Conservation (phyloP, 148 eudicot genomes). For the Vaccinium myrtillus region DNA sequence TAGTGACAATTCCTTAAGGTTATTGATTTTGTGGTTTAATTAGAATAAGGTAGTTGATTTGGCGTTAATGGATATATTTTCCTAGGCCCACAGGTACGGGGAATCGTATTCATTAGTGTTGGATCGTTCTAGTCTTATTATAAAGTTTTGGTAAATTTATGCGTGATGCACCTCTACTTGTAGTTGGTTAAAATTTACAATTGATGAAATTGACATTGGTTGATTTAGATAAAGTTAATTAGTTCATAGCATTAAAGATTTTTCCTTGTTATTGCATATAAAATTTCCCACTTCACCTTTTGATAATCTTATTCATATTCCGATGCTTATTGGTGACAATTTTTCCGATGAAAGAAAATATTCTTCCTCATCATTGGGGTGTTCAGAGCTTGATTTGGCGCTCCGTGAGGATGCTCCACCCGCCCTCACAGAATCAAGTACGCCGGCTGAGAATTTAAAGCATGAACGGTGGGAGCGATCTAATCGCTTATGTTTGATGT, state of each 20-base stretch:
- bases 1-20: background rate
- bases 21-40: background rate
- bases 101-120: background rate
- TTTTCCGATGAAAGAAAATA: background rate
- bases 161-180: too few species aligned
- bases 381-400: background rate
- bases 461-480: background rate
- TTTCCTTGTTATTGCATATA: background rate
- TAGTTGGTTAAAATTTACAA: too few species aligned
- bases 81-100: background rate
- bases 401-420: background rate
- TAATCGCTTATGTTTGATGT: background rate
- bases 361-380: background rate
- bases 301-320: background rate
- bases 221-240: background rate
- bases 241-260: background rate
- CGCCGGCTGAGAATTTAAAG: background rate
- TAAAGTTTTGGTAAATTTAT: too few species aligned
- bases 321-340: background rate
- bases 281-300: background rate
- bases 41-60: background rate
- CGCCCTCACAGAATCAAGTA: too few species aligned
- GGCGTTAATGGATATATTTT: background rate
- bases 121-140: background rate
- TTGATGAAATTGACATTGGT: background rate